Percentiles rank a stretch among this genome's conserved stretches.
phyloP scores from a whole-genome alignment of 495 filamentous ascomycete species.

The Lasiosphaeria hispida region DNA sequence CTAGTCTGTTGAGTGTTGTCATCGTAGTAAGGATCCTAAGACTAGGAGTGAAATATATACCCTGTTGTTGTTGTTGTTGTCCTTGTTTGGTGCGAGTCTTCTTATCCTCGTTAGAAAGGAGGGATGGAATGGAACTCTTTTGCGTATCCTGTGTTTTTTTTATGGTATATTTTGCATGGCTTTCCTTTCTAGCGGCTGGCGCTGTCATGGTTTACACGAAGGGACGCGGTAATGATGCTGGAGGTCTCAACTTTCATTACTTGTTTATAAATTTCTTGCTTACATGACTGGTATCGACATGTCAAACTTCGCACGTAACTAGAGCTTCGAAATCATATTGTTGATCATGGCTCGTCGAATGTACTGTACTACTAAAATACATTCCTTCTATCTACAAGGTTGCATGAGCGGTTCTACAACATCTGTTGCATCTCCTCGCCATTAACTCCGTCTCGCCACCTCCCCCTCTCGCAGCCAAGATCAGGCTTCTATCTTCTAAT shows the following conservation, averaged over 20 bases:
- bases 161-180: no score
- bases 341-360: no score
- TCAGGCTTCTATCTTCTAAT: no score
- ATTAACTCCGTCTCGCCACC: no score
- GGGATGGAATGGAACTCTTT: background rate
- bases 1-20: background rate
- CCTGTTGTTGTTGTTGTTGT: background rate
- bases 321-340: no score
- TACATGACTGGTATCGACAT: background rate
- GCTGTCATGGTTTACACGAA: background rate
- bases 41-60: background rate
- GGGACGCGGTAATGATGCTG: constrained; percentile 6
- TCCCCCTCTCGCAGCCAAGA: no score
- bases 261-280: background rate
- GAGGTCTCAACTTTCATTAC: background rate
- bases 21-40: background rate
- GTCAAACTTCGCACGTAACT: background rate
- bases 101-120: background rate
- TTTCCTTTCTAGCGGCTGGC: no score
- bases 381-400: no score
- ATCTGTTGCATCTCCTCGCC: no score
- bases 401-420: no score
- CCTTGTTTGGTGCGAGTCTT: no score
- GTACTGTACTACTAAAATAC: no score
- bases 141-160: background rate